Percentiles rank a stretch among this genome's conserved stretches.
Evolutionary conservation across 1,284 basidiomycete genomes (phyloP).

Genomic region (Boletellus dicymbophilus): DNA sequence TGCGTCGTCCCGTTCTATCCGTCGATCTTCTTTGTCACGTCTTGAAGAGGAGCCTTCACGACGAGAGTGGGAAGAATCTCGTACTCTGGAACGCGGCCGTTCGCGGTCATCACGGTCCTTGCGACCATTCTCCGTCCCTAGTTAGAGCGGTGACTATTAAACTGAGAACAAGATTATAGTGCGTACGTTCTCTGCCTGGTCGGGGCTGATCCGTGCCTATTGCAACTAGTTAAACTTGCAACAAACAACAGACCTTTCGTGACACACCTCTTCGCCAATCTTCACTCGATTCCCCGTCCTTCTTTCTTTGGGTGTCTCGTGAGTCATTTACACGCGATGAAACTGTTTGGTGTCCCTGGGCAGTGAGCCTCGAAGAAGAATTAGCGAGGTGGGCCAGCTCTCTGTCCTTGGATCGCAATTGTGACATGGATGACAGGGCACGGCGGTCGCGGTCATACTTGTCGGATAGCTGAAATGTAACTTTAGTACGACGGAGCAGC

Average conservation of each 20-base stretch:
- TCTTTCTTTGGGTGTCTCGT: slow-evolving; percentile 64
- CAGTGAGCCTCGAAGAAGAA: slow-evolving; percentile 39
- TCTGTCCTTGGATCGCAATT: slow-evolving; percentile 64
- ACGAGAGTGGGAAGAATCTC: slow-evolving; percentile 59
- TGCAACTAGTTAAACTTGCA: slow-evolving; percentile 1
- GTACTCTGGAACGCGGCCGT: slow-evolving; percentile 57
- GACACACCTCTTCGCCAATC: slow-evolving; percentile 78
- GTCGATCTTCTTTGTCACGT: slow-evolving; percentile 44
- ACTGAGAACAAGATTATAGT: slow-evolving; percentile 1
- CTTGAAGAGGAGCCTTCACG: slow-evolving; percentile 56
- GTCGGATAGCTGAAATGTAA: slow-evolving; percentile 66
- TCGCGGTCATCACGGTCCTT: slow-evolving; percentile 61
- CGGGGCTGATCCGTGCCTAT: slow-evolving; percentile 53
- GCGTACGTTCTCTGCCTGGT: slow-evolving; percentile 60
- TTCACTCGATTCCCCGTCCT: slow-evolving; percentile 69
- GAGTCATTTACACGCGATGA: slow-evolving; percentile 54
- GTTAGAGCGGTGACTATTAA: slow-evolving; percentile 12
- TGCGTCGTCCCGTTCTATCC: slow-evolving; percentile 35
- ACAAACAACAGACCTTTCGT: neutral
- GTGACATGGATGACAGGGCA: slow-evolving; percentile 46
- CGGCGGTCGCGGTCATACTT: slow-evolving; percentile 83
- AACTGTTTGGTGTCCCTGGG: slow-evolving; percentile 42
- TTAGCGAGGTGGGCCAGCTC: slow-evolving; percentile 63
- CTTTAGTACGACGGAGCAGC: slow-evolving; percentile 9
- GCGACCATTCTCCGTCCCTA: slow-evolving; percentile 51